Percentiles rank a stretch among this genome's conserved stretches.
These are phyloP conservation scores for Fusarium sublunatum DNA, from an alignment of 2,329 filamentous ascomycete species.

Conservation along the genomic window DNA sequence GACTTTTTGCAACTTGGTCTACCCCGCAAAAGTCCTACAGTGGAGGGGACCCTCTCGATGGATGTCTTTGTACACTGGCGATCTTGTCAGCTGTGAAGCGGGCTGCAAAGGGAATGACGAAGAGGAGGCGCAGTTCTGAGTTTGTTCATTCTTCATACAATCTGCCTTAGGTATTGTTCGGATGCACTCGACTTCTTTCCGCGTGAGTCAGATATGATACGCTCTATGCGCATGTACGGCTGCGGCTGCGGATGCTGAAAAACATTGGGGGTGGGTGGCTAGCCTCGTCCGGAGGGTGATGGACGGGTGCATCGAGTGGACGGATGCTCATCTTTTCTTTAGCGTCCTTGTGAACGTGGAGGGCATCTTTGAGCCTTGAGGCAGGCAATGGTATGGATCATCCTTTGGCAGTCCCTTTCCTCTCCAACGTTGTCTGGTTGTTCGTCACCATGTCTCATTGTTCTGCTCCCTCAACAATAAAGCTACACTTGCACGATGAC, in stretches of 20 bases:
- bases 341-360: conserved; percentile 24
- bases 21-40: conserved; percentile 26
- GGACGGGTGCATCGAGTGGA: conserved; percentile 25
- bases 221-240: conserved; percentile 15
- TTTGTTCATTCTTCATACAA: background rate
- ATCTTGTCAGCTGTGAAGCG: conserved; percentile 29
- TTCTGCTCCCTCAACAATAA: background rate
- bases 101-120: conserved; percentile 3
- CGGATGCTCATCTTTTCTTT: conserved; percentile 7
- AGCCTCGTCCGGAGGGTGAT: conserved; percentile 25
- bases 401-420: background rate
- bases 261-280: conserved; percentile 21
- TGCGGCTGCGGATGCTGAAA: conserved; percentile 20
- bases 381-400: conserved; percentile 26
- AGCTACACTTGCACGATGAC: conserved; percentile 29
- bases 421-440: conserved; percentile 17
- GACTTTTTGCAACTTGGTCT: conserved; percentile 14
- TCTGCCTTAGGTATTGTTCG: background rate
- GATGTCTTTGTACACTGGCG: background rate
- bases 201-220: background rate
- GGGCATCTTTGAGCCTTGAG: conserved; percentile 10
- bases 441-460: background rate
- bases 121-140: conserved; percentile 22
- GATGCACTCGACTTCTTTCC: conserved; percentile 12
- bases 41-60: conserved; percentile 21